Base-by-base conservation (phyloP, 108 stramenopile genomes). In the Pinguiococcus pyrenoidosus region DNA sequence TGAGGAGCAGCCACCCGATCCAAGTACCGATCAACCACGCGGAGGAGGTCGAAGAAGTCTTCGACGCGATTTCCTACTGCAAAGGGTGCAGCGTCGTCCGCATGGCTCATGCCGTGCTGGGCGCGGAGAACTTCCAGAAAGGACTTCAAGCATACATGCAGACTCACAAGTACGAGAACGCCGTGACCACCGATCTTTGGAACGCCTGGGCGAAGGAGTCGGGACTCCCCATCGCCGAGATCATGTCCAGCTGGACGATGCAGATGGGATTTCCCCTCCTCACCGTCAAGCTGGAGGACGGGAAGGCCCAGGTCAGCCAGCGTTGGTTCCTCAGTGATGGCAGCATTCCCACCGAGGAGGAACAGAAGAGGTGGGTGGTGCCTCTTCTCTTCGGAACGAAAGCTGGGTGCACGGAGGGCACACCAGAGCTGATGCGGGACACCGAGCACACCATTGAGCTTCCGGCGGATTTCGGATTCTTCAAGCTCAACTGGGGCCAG, bases 401-500 rank as follows among this genome's bases (percentile, higher is more conserved):
- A 54, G 17, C 74, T 75, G 29, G 79, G 78, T 13, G 62, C 12
- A 80, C 72, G 51, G 46, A 61, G 13, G 80, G 84, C 26, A 76
- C 84, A 68, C 68, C 74, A 3, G 64, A 60, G 16, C 62, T 89
- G 53, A 87, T 93, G 30, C 30, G 30, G 30, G 30, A 32, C 30
- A 8, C 30, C 30, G 30, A 8, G 30, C 6, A 32, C 30, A 8
- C 30, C 4, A 32, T 7, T 8, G 30, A 32, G 6, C 30, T 8
- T 7, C 30, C 30, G 8, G 30, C 30, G 30, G 6, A 4, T 32
- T 4, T 7, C 30, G 6, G 8, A 8, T 32, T 32, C 30, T 8
- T 32, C 30, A 95, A 95, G 70, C 71, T 95, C 28, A 95, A 95
- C 70, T 81, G 82, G 5, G 84, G 83, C 22, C 92, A 95, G 54